Evolutionary conservation across 2,329 filamentous ascomycete species (phyloP), one percentile per base, ranked within the genome.

Genomic region (Zasmidium angulare): DNA sequence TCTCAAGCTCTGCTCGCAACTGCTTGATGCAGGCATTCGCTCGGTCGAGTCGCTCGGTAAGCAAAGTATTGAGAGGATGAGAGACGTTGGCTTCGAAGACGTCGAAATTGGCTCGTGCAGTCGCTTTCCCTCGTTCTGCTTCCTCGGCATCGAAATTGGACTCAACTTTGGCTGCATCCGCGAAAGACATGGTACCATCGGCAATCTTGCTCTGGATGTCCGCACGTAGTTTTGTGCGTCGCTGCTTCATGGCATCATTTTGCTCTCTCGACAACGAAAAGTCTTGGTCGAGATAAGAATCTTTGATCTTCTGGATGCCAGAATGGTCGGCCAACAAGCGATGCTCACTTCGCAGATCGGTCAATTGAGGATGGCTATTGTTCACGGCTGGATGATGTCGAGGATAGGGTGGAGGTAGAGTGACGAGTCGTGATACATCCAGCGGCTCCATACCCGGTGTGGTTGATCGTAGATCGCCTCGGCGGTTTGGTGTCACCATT

Each of bases 361-460:
- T 84, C n/a, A 99, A 82, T 64, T 96, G 89, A 0, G 95, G 95
- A 71, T 99, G 95, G 67, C 86, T 96, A 71, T 98, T 99, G 74
- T 96, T 97, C 17, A 98, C 90, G 0, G 95, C 95, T 9, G 95
- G 95, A 68, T 98, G 89, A 70, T 98, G 93, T 7, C 93, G 88
- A 1, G 95, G 95, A 73, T 96, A 98, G 1, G 95, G 90, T 1
- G 95, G 95, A 9, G 95, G 95, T 26, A 99, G 81, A 0, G 95
- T 97, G 3, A 99, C 89, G 1, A 99, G 84, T 24, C 95, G 85
- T 2, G 95, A 98, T 23, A 98, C 89, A 70, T 99, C 93, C 2
- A 98, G 78, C 59, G 71, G 53, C 59, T 68, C 65, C 7, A 66
- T 23, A 20, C 60, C 61, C 24, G 67, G 64, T 7, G 63, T 69